These are phyloP conservation scores for Metroxylon sagu DNA, from an alignment of 176 grass and related monocot genomes.

Conservation along the genomic window DNA sequence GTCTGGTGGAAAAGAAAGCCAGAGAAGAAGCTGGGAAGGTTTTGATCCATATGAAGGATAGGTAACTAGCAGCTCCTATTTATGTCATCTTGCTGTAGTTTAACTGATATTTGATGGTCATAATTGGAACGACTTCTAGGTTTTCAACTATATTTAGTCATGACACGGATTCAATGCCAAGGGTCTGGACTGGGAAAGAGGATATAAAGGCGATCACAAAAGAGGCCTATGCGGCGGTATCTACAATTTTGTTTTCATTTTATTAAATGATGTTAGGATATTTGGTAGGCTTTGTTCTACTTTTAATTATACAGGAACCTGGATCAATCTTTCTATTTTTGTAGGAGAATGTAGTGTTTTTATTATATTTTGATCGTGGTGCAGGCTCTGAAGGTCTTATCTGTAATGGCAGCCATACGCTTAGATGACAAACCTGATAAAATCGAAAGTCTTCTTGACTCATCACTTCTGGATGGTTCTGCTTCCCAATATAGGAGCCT, in stretches of 20 bases:
- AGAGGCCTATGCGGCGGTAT: constrained; percentile 58
- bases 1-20: constrained; percentile 62
- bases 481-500: constrained; percentile 30
- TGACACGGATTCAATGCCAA: constrained; percentile 64
- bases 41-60: constrained; percentile 89
- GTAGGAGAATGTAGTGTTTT: too few species aligned
- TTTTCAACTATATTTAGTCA: constrained; percentile 66
- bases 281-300: neutral
- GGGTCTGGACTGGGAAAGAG: constrained; percentile 72
- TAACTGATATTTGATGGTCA: constrained; percentile 13
- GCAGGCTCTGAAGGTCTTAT: constrained; percentile 78
- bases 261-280: neutral
- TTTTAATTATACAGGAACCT: too few species aligned
- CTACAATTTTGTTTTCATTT: constrained; percentile 1
- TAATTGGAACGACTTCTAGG: constrained; percentile 27
- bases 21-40: constrained; percentile 66
- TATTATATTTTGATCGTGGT: neutral
- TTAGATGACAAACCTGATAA: constrained; percentile 69
- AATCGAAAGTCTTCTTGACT: constrained; percentile 51
- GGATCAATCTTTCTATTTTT: too few species aligned
- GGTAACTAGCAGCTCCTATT: constrained; percentile 26
- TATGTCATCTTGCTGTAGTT: neutral
- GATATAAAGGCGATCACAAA: constrained; percentile 69
- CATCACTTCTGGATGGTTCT: constrained; percentile 44
- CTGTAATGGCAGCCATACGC: constrained; percentile 49